These are phyloP conservation scores for Fusarium torreyae DNA, from an alignment of 2,329 filamentous ascomycete species.

Conservation along the genomic window DNA sequence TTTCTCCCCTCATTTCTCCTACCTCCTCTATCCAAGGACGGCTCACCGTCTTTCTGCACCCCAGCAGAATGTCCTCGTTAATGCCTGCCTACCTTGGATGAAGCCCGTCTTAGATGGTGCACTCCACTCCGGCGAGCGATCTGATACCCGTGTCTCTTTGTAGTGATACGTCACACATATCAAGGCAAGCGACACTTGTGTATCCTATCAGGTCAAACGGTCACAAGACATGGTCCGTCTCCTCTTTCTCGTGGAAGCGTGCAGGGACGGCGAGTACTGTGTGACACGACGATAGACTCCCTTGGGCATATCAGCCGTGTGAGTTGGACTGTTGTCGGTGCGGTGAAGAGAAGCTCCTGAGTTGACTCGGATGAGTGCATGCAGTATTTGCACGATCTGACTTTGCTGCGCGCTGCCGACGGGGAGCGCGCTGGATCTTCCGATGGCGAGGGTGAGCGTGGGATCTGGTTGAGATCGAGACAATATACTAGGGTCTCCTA, in stretches of 20 bases:
- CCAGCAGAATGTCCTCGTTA: conserved; percentile 43
- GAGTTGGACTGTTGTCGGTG: conserved; percentile 13
- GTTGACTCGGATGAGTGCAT: conserved; percentile 32
- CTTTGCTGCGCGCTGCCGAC: conserved; percentile 13
- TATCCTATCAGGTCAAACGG: conserved; percentile 27
- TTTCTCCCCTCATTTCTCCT: conserved; percentile 9
- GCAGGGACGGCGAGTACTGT: conserved; percentile 26
- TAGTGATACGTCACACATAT: conserved; percentile 45
- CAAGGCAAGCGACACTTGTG: conserved; percentile 46
- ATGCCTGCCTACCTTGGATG: conserved; percentile 51
- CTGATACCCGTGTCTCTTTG: conserved; percentile 42
- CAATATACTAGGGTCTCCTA: conserved; percentile 9
- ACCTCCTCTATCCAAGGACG: not conserved
- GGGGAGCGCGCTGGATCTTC: conserved; percentile 42
- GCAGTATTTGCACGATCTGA: conserved; percentile 33
- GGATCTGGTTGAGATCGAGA: conserved; percentile 31
- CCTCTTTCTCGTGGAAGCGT: conserved; percentile 20
- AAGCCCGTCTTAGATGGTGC: conserved; percentile 9
- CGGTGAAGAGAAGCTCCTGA: conserved; percentile 37
- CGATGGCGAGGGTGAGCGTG: conserved; percentile 16
- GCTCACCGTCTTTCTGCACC: conserved; percentile 15
- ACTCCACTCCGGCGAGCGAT: conserved; percentile 36
- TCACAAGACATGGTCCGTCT: conserved; percentile 17
- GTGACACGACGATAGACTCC: conserved; percentile 25
- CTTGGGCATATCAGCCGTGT: conserved; percentile 6